Percentiles rank a stretch among this genome's conserved stretches.
These are phyloP conservation scores for Lentithecium fluviatile DNA, from an alignment of 495 filamentous ascomycete species.

Conservation along the genomic window DNA sequence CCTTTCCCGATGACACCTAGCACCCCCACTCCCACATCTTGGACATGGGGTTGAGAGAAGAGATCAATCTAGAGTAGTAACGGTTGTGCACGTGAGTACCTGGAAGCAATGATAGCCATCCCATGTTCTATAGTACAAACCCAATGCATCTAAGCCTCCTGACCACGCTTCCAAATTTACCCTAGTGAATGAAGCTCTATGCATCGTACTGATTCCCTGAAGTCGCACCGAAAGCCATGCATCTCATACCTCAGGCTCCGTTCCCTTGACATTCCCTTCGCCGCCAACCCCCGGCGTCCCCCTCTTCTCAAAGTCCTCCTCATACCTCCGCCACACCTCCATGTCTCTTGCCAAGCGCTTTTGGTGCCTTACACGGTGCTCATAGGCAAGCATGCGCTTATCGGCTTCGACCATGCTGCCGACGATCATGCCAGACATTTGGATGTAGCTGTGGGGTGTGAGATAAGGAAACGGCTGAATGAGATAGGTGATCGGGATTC, in stretches of 20 bases:
- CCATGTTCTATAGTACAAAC: background rate
- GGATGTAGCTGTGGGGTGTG: constrained; percentile 60
- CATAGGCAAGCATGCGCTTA: constrained; percentile 66
- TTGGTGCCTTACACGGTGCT: constrained; percentile 60
- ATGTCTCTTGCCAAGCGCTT: constrained; percentile 61
- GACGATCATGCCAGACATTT: constrained; percentile 83
- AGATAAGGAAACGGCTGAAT: background rate
- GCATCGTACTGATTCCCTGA: background rate
- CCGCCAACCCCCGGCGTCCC: constrained; percentile 37
- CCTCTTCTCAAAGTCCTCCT: constrained; percentile 34
- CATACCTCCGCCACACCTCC: constrained; percentile 58
- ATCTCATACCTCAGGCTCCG: constrained; percentile 16
- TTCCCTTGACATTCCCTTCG: constrained; percentile 33
- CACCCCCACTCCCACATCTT: too few species aligned
- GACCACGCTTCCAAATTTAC: background rate
- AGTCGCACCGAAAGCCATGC: background rate
- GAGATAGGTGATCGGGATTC: background rate
- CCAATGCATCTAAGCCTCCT: background rate
- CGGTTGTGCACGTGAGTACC: background rate
- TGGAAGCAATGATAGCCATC: too few species aligned
- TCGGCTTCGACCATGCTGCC: constrained; percentile 86
- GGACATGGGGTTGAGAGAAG: too few species aligned
- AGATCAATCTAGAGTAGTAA: background rate
- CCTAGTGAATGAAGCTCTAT: background rate
- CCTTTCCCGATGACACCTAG: background rate